Conservation (phyloP, 306 rosid species). For the Nissolia schottii region DNA sequence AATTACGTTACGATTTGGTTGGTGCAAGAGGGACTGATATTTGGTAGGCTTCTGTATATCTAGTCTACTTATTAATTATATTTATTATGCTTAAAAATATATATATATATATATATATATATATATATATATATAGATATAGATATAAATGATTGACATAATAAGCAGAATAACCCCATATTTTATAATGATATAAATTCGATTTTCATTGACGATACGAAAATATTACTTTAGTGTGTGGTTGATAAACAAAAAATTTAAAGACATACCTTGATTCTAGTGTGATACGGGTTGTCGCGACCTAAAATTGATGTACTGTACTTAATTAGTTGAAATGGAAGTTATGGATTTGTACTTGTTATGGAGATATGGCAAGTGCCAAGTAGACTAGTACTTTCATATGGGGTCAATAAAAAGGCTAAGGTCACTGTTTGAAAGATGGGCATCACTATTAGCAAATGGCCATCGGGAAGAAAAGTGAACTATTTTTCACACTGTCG, state of each 20-base stretch:
- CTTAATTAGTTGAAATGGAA: background rate
- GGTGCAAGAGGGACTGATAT: conserved; percentile 1
- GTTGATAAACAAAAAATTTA: no score
- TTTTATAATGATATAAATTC: no score
- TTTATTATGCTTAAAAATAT: no score
- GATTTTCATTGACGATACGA: no score
- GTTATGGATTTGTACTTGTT: conserved; percentile 22
- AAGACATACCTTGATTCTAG: no score
- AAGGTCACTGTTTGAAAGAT: background rate
- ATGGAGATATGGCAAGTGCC: conserved; percentile 9
- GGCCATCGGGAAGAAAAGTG: background rate
- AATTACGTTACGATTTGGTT: conserved; percentile 10
- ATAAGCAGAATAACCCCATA: no score
- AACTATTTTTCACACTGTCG: conserved; percentile 21
- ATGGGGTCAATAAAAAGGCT: conserved; percentile 29
- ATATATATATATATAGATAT: no score
- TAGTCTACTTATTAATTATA: no score
- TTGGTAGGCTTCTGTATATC: background rate
- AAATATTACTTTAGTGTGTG: no score
- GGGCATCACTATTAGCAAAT: background rate
- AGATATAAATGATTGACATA: no score
- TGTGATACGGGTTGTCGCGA: no score
- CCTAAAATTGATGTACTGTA: background rate
- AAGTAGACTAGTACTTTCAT: conserved; percentile 14
- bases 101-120: no score